Percentiles rank a stretch among this genome's conserved stretches.
Conservation (phyloP, 1,139 yeast species). For the Scheffersomyces cryptocercus region DNA sequence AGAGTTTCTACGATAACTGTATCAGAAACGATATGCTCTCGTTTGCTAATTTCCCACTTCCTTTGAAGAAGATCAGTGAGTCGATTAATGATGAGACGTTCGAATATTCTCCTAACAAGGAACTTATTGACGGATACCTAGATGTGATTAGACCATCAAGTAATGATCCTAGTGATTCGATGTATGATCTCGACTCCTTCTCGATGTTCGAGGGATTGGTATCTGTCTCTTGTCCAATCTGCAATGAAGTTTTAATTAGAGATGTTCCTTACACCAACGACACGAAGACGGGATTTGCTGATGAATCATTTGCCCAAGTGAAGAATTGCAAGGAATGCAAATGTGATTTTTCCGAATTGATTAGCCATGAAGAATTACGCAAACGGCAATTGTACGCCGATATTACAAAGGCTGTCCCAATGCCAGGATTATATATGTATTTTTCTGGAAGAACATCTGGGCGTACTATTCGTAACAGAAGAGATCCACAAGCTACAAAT, state of each 20-base stretch:
- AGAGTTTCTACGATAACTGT: constrained; percentile 28
- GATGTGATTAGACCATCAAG: constrained; percentile 4
- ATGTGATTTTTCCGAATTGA: constrained; percentile 3
- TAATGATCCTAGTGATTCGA: constrained; percentile 1
- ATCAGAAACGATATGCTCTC: constrained; percentile 21
- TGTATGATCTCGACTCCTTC: constrained; percentile 1
- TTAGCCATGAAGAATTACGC: constrained; percentile 20
- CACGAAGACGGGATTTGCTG: constrained; percentile 24
- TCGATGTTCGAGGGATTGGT: constrained; percentile 7
- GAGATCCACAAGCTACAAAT: background rate
- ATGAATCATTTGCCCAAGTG: constrained; percentile 13
- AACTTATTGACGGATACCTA: constrained; percentile 4
- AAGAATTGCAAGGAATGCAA: constrained; percentile 5
- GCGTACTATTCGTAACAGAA: background rate
- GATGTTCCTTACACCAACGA: constrained; percentile 17
- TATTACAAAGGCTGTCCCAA: constrained; percentile 4
- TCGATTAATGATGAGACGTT: constrained; percentile 23
- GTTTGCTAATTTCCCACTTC: constrained; percentile 28
- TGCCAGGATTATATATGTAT: constrained; percentile 15
- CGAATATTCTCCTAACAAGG: constrained; percentile 16
- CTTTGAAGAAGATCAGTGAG: constrained; percentile 20
- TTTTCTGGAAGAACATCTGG: constrained; percentile 5
- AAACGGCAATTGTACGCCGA: constrained; percentile 25
- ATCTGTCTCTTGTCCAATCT: constrained; percentile 19
- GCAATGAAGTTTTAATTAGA: constrained; percentile 10